phyloP scores from a whole-genome alignment of 768 basidiomycete species.

The Pisolithus albus region DNA sequence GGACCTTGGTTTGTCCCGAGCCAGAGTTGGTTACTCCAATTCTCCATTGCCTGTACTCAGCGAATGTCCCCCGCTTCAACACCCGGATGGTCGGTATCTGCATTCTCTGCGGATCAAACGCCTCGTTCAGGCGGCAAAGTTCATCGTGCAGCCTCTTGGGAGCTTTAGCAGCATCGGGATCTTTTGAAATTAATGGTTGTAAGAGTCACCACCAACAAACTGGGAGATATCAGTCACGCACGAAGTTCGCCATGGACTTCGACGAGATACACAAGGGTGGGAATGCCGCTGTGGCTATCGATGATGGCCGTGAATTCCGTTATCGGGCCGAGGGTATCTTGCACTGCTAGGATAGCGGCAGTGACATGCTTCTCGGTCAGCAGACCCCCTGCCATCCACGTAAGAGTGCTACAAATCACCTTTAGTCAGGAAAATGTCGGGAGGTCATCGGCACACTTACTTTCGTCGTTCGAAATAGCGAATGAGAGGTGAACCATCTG shows the following conservation, averaged over 20 bases:
- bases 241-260: slow-evolving; percentile 4
- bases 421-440: too few relatives aligned
- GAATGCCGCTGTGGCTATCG: too few relatives aligned
- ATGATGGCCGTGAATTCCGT: too few relatives aligned
- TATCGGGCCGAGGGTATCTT: not conserved
- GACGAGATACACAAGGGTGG: too few relatives aligned
- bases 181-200: too few relatives aligned
- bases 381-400: too few relatives aligned
- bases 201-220: too few relatives aligned
- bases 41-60: not conserved
- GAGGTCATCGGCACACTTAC: not conserved
- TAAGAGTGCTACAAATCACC: too few relatives aligned
- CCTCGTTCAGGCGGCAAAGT: not conserved
- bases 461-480: not conserved
- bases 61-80: not conserved
- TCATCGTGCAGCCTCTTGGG: slow-evolving; percentile 1
- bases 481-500: too few relatives aligned
- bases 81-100: not conserved
- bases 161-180: not conserved
- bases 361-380: too few relatives aligned
- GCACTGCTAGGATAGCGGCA: slow-evolving; percentile 1
- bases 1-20: not conserved
- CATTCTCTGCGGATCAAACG: not conserved
- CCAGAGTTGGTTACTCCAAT: not conserved
- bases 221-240: not conserved